A percentile compares a stretch with the other conserved stretches of the same genome.
Evolutionary conservation across 306 rosid species (phyloP).

Genomic region (Glycine soja): DNA sequence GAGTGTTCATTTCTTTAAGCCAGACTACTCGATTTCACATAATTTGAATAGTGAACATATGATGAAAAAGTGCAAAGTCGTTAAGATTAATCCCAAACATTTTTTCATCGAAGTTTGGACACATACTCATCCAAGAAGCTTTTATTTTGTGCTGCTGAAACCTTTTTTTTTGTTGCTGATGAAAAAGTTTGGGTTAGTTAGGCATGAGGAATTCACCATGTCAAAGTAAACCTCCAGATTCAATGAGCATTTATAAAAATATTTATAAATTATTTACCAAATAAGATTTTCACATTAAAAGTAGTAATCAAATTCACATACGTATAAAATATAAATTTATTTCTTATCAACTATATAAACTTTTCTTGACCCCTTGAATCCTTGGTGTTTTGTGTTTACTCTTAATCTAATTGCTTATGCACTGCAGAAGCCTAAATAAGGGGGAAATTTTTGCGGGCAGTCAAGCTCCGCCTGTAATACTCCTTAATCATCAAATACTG

Average conservation of each 20-base stretch:
- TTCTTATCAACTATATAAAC: no score
- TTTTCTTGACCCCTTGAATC: not conserved
- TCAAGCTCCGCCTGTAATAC: no score
- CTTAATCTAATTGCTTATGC: not conserved
- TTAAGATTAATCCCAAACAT: not conserved
- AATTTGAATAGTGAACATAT: not conserved
- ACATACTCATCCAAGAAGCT: conserved; percentile 3
- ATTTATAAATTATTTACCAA: no score
- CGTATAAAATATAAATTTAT: no score
- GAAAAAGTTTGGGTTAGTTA: no score
- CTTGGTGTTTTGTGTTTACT: conserved; percentile 13
- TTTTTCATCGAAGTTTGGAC: not conserved
- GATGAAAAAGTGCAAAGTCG: not conserved
- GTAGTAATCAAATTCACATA: no score
- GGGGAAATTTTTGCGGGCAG: not conserved
- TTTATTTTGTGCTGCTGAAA: not conserved
- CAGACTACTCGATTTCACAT: not conserved
- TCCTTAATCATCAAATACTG: not conserved
- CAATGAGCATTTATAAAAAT: no score
- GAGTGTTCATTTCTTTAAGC: conserved; percentile 11
- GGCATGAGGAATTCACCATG: no score
- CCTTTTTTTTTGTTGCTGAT: no score
- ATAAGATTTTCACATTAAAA: no score
- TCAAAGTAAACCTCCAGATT: no score
- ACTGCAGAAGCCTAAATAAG: no score